Conservation (phyloP, 2,329 filamentous ascomycete species). For the Penicillium sp. region DNA sequence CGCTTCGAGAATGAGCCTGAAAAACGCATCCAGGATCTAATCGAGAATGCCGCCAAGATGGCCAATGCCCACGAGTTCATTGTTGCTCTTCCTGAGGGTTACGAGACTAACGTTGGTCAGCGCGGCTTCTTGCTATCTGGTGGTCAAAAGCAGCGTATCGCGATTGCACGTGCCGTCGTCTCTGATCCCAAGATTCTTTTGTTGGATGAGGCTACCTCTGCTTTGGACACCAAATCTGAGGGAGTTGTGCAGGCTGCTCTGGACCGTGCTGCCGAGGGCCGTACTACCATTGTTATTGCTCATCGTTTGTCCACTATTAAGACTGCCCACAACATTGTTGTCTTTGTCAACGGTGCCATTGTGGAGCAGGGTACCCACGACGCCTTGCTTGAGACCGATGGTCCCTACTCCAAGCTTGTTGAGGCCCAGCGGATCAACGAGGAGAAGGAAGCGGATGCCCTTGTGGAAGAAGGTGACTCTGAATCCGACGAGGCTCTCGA, state of each 20-base stretch:
- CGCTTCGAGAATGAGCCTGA: conserved; percentile 65
- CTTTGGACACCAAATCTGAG: conserved; percentile 91
- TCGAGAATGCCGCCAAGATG: conserved; percentile 80
- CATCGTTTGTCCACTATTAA: conserved; percentile 93
- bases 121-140: conserved; percentile 89
- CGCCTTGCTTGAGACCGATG: conserved; percentile 65
- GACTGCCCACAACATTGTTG: conserved; percentile 92
- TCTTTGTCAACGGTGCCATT: conserved; percentile 82
- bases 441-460: conserved; percentile 43
- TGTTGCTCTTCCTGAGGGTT: conserved; percentile 74
- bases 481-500: conserved; percentile 23
- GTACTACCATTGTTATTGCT: conserved; percentile 94
- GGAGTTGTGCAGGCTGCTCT: conserved; percentile 91
- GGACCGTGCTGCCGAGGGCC: conserved; percentile 77
- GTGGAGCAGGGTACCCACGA: conserved; percentile 90
- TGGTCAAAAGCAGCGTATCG: conserved; percentile 95
- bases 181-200: conserved; percentile 89
- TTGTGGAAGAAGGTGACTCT: conserved; percentile 27
- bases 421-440: conserved; percentile 79
- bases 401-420: conserved; percentile 80
- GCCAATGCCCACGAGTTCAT: conserved; percentile 96
- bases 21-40: conserved; percentile 66
- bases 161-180: conserved; percentile 86
- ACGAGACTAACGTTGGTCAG: conserved; percentile 93
- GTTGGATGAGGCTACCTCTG: conserved; percentile 91